Evolutionary conservation across 2,329 filamentous ascomycete genomes (phyloP).

Genomic region (Trichothecium roseum): DNA sequence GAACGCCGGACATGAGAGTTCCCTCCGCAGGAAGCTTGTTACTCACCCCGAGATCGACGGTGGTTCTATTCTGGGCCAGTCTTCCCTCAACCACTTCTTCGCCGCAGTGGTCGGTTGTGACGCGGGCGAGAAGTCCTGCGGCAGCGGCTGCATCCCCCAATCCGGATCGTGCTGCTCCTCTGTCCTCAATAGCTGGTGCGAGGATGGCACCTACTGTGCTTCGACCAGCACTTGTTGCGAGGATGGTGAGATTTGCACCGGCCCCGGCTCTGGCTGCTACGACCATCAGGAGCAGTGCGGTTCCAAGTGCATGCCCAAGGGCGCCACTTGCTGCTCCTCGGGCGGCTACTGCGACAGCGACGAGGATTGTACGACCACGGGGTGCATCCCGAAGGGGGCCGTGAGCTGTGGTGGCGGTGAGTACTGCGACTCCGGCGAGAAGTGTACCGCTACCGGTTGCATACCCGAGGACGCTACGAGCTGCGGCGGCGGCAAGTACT

Average conservation of each 20-base stretch:
- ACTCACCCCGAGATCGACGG: too few relatives aligned
- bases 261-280: neutral
- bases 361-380: conserved; percentile 15
- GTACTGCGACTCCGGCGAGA: conserved; percentile 20
- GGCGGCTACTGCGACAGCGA: conserved; percentile 1
- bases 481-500: conserved; percentile 11
- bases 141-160: conserved; percentile 1
- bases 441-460: conserved; percentile 14
- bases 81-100: too few relatives aligned
- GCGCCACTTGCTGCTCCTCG: neutral
- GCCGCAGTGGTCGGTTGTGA: too few relatives aligned
- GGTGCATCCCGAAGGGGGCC: conserved; percentile 18
- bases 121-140: neutral
- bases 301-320: neutral
- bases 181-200: neutral
- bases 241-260: neutral
- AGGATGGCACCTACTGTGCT: neutral
- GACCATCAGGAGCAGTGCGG: neutral
- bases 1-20: too few relatives aligned
- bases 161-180: neutral
- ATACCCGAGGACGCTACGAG: conserved; percentile 17
- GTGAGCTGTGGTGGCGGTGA: conserved; percentile 17
- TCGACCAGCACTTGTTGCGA: neutral
- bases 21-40: too few relatives aligned
- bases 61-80: too few relatives aligned